phyloP scores from a whole-genome alignment of 2,329 filamentous ascomycete genomes.

The Cladosporium cucumerinum region DNA sequence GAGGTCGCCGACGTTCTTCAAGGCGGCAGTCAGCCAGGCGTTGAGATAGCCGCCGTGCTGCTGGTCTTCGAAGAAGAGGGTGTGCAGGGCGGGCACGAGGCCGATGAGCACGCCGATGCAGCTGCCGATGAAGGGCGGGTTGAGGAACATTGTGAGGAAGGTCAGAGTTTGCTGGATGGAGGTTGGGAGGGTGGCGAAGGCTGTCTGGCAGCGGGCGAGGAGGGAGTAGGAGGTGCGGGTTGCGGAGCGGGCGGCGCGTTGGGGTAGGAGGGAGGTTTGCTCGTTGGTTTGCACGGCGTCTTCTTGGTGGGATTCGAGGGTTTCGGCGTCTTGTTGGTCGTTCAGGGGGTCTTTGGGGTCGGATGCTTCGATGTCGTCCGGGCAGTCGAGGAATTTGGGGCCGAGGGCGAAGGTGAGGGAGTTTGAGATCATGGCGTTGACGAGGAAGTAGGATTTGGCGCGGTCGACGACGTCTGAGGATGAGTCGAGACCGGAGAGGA shows the following conservation, averaged over 20 bases:
- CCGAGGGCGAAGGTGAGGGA: conserved; percentile 63
- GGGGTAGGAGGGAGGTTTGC: conserved; percentile 51
- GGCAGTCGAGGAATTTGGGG: conserved; percentile 54
- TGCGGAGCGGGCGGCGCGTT: conserved; percentile 31
- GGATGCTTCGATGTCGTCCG: conserved; percentile 27
- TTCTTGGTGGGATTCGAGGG: conserved; percentile 29
- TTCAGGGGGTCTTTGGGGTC: conserved; percentile 22
- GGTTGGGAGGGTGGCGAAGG: conserved; percentile 36
- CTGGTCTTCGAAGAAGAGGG: conserved; percentile 58
- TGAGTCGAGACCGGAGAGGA: conserved; percentile 49
- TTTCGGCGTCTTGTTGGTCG: conserved; percentile 26
- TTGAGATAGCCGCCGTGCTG: conserved; percentile 61
- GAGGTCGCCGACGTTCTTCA: conserved; percentile 60
- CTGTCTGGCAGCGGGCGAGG: conserved; percentile 35
- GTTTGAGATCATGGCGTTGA: conserved; percentile 61
- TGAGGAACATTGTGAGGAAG: conserved; percentile 53
- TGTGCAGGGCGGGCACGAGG: conserved; percentile 57
- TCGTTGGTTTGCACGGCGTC: conserved; percentile 40
- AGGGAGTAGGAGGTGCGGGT: conserved; percentile 33
- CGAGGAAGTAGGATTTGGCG: conserved; percentile 63
- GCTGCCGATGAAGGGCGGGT: conserved; percentile 61
- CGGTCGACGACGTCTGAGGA: conserved; percentile 51
- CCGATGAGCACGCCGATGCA: conserved; percentile 58
- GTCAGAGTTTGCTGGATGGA: conserved; percentile 41
- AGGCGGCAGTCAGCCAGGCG: conserved; percentile 61